These are phyloP conservation scores for Nothophytophthora sp. DNA, from an alignment of 352 stramenopile genomes.

Conservation along the genomic window DNA sequence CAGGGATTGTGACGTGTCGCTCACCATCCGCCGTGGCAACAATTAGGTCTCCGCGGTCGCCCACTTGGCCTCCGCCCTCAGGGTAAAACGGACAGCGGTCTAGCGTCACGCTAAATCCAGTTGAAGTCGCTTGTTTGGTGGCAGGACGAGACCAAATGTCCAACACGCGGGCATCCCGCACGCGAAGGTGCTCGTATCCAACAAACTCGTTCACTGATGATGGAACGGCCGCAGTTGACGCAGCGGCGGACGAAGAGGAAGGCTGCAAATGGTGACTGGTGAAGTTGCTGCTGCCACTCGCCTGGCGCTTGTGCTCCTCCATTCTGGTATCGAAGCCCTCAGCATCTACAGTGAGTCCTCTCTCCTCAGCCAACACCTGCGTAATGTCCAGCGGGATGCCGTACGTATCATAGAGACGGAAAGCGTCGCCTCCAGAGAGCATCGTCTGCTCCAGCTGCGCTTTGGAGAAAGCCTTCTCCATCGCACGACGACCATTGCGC, in stretches of 20 bases:
- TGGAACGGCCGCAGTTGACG: background rate
- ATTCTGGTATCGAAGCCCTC: slow-evolving; percentile 51
- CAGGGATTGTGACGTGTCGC: slow-evolving; percentile 15
- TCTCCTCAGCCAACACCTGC: slow-evolving; percentile 62
- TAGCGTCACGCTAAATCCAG: slow-evolving; percentile 42
- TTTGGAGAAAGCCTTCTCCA: slow-evolving; percentile 60
- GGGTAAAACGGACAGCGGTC: slow-evolving; percentile 76
- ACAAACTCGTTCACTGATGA: slow-evolving; percentile 41
- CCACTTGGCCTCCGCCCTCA: slow-evolving; percentile 78
- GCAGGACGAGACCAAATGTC: slow-evolving; percentile 27
- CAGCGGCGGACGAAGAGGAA: slow-evolving; percentile 4
- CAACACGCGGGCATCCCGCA: slow-evolving; percentile 36
- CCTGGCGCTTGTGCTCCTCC: slow-evolving; percentile 51
- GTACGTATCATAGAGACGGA: slow-evolving; percentile 76
- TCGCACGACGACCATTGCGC: slow-evolving; percentile 46
- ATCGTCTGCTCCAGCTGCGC: slow-evolving; percentile 5
- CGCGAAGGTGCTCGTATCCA: slow-evolving; percentile 55
- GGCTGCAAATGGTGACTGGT: slow-evolving; percentile 21
- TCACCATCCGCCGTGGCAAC: slow-evolving; percentile 13
- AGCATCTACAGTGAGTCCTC: slow-evolving; percentile 54
- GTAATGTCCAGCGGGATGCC: slow-evolving; percentile 83
- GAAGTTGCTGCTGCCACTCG: slow-evolving; percentile 46
- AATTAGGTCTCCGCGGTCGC: slow-evolving; percentile 49
- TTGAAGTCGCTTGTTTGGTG: slow-evolving; percentile 4
- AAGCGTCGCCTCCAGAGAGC: slow-evolving; percentile 58